Evolutionary conservation across 768 basidiomycete genomes (phyloP).

Genomic region (Galerina marginata): DNA sequence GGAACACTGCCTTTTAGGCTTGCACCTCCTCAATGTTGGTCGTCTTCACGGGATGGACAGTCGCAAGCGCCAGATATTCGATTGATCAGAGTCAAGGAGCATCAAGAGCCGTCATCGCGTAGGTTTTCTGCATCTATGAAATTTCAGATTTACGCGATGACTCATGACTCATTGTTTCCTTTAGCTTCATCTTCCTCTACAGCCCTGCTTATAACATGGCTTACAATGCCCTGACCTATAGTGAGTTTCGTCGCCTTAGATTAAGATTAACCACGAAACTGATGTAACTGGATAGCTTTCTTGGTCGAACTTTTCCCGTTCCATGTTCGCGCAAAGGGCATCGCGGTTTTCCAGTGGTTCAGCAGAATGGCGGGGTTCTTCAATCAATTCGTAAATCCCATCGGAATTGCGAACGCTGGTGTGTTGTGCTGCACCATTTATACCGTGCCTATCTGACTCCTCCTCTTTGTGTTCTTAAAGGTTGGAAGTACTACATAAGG

Average conservation of each 20-base stretch:
- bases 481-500: slow-evolving; percentile 67
- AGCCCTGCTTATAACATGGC: slow-evolving; percentile 60
- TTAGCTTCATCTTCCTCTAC: slow-evolving; percentile 62
- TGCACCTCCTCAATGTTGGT: slow-evolving; percentile 53
- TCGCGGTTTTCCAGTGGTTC: slow-evolving; percentile 66
- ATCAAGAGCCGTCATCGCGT: slow-evolving; percentile 57
- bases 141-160: not conserved
- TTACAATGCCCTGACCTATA: slow-evolving; percentile 62
- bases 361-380: slow-evolving; percentile 60
- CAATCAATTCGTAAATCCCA: slow-evolving; percentile 72
- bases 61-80: slow-evolving; percentile 54
- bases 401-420: slow-evolving; percentile 60
- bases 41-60: slow-evolving; percentile 59
- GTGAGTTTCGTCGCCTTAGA: slow-evolving; percentile 30
- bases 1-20: slow-evolving; percentile 28
- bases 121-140: slow-evolving; percentile 10
- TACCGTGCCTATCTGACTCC: not conserved
- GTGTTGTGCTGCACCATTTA: slow-evolving; percentile 2
- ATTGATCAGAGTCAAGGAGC: slow-evolving; percentile 47
- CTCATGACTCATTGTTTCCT: not conserved
- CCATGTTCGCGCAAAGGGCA: slow-evolving; percentile 64
- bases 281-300: slow-evolving; percentile 45
- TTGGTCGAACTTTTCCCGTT: slow-evolving; percentile 74
- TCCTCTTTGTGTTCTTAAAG: slow-evolving; percentile 17
- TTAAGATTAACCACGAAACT: not conserved